phyloP scores from a whole-genome alignment of 1,284 basidiomycete species.

The Pseudozyma pruni region DNA sequence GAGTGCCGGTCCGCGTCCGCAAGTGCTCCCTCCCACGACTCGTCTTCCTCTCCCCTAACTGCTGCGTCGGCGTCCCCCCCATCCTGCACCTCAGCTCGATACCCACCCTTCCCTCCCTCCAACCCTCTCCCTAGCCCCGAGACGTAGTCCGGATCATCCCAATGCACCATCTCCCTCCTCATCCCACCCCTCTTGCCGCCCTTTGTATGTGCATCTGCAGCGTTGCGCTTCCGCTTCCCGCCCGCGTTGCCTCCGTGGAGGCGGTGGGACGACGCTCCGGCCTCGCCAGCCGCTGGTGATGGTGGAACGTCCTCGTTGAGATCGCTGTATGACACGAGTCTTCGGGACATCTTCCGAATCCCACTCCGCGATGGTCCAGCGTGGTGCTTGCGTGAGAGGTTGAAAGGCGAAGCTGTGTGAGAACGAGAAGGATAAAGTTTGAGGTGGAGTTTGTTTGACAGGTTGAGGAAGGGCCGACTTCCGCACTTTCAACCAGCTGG shows the following conservation, averaged over 20 bases:
- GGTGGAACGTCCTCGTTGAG: constrained; percentile 1
- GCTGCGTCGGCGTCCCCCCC: not conserved
- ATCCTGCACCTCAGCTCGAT: not conserved
- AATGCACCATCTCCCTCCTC: constrained; percentile 5
- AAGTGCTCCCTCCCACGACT: not conserved
- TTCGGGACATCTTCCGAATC: constrained; percentile 22
- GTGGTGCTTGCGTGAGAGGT: not conserved
- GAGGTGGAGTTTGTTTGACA: not conserved
- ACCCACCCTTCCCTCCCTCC: not conserved
- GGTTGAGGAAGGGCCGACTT: not conserved
- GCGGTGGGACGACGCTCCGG: constrained; percentile 1
- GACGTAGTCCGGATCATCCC: constrained; percentile 23
- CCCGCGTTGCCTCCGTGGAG: no score
- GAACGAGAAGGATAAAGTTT: not conserved
- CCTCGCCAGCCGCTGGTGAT: not conserved
- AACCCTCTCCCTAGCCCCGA: not conserved
- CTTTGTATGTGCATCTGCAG: not conserved
- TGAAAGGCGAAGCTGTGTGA: not conserved
- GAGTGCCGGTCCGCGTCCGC: not conserved
- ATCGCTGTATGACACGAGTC: constrained; percentile 34
- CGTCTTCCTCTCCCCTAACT: no score
- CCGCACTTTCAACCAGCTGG: not conserved
- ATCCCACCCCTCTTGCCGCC: not conserved
- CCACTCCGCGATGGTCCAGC: no score
- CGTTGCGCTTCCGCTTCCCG: not conserved